phyloP scores from a whole-genome alignment of 306 rosid species.

The Cucumis melo region DNA sequence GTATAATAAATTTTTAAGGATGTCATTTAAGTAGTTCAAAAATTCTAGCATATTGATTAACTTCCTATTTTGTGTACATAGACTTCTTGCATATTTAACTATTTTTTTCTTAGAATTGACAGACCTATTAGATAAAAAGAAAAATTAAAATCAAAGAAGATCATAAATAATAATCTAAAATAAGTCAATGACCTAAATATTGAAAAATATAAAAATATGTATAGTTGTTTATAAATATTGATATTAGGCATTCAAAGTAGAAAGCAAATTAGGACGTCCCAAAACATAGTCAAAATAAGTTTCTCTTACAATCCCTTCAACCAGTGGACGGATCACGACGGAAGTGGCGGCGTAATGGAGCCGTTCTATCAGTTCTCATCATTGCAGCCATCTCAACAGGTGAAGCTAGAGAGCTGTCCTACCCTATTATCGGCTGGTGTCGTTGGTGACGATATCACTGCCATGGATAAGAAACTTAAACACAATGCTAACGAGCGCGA shows the following conservation, averaged over 20 bases:
- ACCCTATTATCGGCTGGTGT: neutral
- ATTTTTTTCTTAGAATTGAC: too few relatives aligned
- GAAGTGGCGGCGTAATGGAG: neutral
- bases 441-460: neutral
- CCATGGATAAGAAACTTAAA: conserved; percentile 38
- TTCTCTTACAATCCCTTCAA: neutral
- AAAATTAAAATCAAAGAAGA: too few relatives aligned
- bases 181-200: too few relatives aligned
- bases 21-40: too few relatives aligned
- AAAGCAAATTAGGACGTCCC: neutral
- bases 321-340: neutral
- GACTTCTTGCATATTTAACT: too few relatives aligned
- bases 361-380: neutral
- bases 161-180: too few relatives aligned
- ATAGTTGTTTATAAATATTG: neutral
- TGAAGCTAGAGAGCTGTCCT: neutral
- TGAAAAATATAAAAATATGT: too few relatives aligned
- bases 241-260: neutral
- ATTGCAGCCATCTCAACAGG: neutral
- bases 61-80: too few relatives aligned
- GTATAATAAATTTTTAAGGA: too few relatives aligned
- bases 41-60: too few relatives aligned
- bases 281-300: neutral
- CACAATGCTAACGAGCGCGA: conserved; percentile 86
- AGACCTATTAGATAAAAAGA: too few relatives aligned